Conservation (phyloP, 495 filamentous ascomycete species). For the Staphylotrichum longicolle region DNA sequence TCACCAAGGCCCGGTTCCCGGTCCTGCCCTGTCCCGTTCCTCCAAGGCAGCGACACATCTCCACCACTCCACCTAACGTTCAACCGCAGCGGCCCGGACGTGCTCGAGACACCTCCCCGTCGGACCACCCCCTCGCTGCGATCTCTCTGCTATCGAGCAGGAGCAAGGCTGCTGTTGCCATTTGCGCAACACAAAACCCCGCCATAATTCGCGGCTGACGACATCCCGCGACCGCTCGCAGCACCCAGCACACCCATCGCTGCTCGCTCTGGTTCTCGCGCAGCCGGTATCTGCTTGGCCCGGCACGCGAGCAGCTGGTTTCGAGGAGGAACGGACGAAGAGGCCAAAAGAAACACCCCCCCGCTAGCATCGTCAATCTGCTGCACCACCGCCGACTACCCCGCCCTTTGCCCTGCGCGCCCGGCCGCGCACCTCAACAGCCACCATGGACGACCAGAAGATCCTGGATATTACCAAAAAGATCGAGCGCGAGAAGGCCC, state of each 20-base stretch:
- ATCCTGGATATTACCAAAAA: conserved; percentile 88
- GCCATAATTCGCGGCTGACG: conserved; percentile 39
- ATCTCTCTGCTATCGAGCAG: conserved; percentile 10
- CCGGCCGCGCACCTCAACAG: conserved; percentile 40
- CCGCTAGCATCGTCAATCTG: not conserved
- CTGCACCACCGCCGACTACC: conserved; percentile 11
- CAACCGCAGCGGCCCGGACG: not conserved
- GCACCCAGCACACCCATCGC: conserved; percentile 8
- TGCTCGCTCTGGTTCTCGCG: not conserved
- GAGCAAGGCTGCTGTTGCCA: conserved; percentile 26
- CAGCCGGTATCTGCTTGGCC: conserved; percentile 1
- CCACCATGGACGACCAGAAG: conserved; percentile 70
- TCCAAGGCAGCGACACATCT: not conserved
- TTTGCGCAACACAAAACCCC: conserved; percentile 41
- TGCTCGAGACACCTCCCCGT: conserved; percentile 9
- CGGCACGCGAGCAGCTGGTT: conserved; percentile 10
- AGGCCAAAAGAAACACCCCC: not conserved
- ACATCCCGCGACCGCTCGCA: conserved; percentile 28
- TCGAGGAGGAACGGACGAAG: not conserved
- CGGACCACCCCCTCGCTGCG: not conserved
- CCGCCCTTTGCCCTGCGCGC: conserved; percentile 31
- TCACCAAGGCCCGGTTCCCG: no score
- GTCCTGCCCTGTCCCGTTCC: not conserved
- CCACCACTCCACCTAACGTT: not conserved
- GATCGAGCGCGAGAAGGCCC: conserved; percentile 95